Percentiles rank a stretch among this genome's conserved stretches.
phyloP scores from a whole-genome alignment of 768 basidiomycete genomes.

The Amanita molliuscula region DNA sequence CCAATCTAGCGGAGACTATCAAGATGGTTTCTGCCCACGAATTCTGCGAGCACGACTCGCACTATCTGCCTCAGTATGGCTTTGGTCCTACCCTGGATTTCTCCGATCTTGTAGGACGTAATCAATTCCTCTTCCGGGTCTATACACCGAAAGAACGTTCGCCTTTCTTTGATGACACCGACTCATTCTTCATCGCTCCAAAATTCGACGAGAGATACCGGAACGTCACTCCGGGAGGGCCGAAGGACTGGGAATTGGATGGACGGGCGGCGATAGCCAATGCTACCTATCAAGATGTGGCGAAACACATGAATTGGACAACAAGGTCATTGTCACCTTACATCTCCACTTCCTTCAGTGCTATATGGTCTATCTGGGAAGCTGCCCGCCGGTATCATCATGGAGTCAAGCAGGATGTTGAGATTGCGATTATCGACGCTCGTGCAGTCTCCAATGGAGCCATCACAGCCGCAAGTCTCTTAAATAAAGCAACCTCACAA shows the following conservation, averaged over 20 bases:
- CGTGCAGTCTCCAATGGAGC: conserved; percentile 43
- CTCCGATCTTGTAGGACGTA: conserved; percentile 45
- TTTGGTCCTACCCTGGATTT: conserved; percentile 58
- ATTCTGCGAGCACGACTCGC: conserved; percentile 15
- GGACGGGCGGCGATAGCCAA: conserved; percentile 13
- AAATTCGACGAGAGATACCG: conserved; percentile 44
- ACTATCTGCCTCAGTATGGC: conserved; percentile 58
- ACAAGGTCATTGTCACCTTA: conserved; percentile 61
- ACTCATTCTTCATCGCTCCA: conserved; percentile 62
- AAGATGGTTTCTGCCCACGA: conserved; percentile 18
- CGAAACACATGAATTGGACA: conserved; percentile 68
- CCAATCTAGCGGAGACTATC: conserved; percentile 6
- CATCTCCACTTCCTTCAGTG: conserved; percentile 71
- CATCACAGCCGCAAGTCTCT: conserved; percentile 54
- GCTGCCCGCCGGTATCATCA: conserved; percentile 64
- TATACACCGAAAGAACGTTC: conserved; percentile 62
- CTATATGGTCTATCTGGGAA: conserved; percentile 78
- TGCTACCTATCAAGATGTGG: conserved; percentile 54
- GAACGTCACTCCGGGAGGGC: conserved; percentile 21
- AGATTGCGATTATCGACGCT: conserved; percentile 75
- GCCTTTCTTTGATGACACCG: conserved; percentile 39
- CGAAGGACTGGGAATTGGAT: conserved; percentile 7
- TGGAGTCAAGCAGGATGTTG: conserved; percentile 63
- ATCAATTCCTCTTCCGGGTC: conserved; percentile 72
- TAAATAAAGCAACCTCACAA: conserved; percentile 37